Evolutionary conservation across 2,329 filamentous ascomycete species (phyloP).

Genomic region (Calonectria pteridis): DNA sequence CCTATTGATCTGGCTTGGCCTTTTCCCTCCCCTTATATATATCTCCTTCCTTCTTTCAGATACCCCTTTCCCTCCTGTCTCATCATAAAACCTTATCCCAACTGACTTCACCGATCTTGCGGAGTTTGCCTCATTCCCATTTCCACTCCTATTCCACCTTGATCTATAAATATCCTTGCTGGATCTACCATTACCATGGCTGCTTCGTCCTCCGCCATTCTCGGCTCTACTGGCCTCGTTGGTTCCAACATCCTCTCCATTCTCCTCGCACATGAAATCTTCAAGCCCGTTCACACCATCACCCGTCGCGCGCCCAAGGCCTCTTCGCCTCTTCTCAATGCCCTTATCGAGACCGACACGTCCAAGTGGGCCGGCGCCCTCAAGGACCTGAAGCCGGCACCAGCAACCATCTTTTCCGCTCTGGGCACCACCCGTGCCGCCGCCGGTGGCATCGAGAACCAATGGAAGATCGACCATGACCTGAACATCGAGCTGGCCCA

Average conservation of each 20-base stretch:
- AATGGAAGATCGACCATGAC: conserved; percentile 91
- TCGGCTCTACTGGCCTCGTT: conserved; percentile 75
- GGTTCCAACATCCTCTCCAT: conserved; percentile 80
- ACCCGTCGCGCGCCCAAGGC: conserved; percentile 73
- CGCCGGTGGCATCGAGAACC: conserved; percentile 81
- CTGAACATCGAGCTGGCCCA: conserved; percentile 84
- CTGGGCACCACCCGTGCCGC: conserved; percentile 83
- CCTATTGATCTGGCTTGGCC: not conserved
- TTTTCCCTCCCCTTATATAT: not conserved
- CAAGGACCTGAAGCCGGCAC: conserved; percentile 64
- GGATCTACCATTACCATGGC: conserved; percentile 42
- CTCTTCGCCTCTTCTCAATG: conserved; percentile 69
- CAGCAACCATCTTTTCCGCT: conserved; percentile 78
- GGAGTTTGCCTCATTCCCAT: not conserved
- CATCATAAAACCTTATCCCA: not conserved
- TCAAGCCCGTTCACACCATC: conserved; percentile 72
- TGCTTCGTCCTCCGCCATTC: conserved; percentile 61
- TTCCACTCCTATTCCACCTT: not conserved
- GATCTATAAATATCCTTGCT: not conserved
- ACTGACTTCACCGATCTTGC: not conserved
- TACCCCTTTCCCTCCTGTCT: not conserved
- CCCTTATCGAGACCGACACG: conserved; percentile 74
- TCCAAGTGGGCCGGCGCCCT: conserved; percentile 76
- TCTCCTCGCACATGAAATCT: conserved; percentile 67
- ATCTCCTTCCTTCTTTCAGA: not conserved